phyloP scores from a whole-genome alignment of 345 rosid species.

The Durio zibethinus region DNA sequence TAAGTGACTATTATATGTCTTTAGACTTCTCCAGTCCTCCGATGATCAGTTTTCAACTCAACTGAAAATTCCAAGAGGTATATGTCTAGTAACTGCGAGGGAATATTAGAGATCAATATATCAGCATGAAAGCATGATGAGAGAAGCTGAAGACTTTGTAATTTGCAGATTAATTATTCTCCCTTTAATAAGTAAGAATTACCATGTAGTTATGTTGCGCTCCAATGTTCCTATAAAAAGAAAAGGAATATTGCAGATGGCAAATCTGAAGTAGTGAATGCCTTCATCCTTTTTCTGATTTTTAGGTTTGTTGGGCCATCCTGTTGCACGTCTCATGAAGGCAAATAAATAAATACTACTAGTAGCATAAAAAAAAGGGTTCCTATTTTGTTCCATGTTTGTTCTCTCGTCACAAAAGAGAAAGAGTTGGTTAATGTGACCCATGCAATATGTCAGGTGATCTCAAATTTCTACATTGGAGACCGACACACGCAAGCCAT shows the following conservation, averaged over 20 bases:
- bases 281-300: no score
- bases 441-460: conserved; percentile 28
- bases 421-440: conserved; percentile 23
- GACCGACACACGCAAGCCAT: conserved; percentile 29
- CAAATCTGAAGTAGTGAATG: neutral
- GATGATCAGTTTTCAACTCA: neutral
- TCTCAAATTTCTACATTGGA: conserved; percentile 13
- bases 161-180: no score
- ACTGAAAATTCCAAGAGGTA: no score
- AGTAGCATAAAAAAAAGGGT: neutral
- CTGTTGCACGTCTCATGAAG: conserved; percentile 2
- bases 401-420: neutral
- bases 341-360: neutral
- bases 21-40: no score
- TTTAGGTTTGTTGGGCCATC: neutral
- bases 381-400: neutral
- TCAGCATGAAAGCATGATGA: no score
- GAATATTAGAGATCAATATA: no score
- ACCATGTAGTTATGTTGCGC: neutral
- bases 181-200: no score
- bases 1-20: neutral
- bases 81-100: no score
- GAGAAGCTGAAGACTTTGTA: no score
- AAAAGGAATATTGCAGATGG: neutral
- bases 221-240: neutral